phyloP scores from a whole-genome alignment of 2,329 filamentous ascomycete genomes.

The Alternaria dauci region DNA sequence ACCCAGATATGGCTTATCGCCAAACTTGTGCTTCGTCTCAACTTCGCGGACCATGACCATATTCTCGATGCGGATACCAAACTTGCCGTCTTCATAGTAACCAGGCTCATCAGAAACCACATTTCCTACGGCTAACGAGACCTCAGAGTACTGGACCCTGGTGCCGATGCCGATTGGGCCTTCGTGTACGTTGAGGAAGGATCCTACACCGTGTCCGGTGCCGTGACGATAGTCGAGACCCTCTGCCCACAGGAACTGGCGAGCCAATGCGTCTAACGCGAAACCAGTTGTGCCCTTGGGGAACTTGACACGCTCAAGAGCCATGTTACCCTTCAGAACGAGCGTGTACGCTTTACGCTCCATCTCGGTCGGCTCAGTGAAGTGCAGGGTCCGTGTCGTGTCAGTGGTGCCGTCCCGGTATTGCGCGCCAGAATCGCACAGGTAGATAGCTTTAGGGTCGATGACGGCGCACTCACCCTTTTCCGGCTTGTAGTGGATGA shows the following conservation, averaged over 20 bases:
- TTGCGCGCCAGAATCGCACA: slow-evolving; percentile 98
- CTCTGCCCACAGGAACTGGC: slow-evolving; percentile 91
- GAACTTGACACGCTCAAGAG: slow-evolving; percentile 84
- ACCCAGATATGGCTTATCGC: slow-evolving; percentile 90
- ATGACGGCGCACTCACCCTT: slow-evolving; percentile 81
- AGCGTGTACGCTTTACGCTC: slow-evolving; percentile 92
- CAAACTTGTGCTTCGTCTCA: slow-evolving; percentile 86
- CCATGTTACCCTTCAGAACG: slow-evolving; percentile 93
- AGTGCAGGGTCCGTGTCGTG: slow-evolving; percentile 92
- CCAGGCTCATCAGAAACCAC: slow-evolving; percentile 96
- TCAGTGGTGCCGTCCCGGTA: slow-evolving; percentile 96
- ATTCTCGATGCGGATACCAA: slow-evolving; percentile 96
- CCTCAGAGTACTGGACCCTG: slow-evolving; percentile 88
- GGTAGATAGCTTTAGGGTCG: slow-evolving; percentile 84
- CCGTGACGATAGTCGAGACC: slow-evolving; percentile 96
- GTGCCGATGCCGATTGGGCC: slow-evolving; percentile 97
- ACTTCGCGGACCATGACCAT: slow-evolving; percentile 89
- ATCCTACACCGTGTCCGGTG: slow-evolving; percentile 94
- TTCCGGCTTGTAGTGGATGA: slow-evolving; percentile 94
- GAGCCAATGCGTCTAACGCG: slow-evolving; percentile 85
- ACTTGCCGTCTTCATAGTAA: slow-evolving; percentile 94
- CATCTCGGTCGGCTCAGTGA: slow-evolving; percentile 81
- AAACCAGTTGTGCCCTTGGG: slow-evolving; percentile 96
- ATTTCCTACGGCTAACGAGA: slow-evolving; percentile 87
- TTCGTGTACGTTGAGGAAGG: slow-evolving; percentile 95